A percentile compares a stretch with the other conserved stretches of the same genome.
Conservation (phyloP, 306 rosid species). For the Adenanthera pavonina region DNA sequence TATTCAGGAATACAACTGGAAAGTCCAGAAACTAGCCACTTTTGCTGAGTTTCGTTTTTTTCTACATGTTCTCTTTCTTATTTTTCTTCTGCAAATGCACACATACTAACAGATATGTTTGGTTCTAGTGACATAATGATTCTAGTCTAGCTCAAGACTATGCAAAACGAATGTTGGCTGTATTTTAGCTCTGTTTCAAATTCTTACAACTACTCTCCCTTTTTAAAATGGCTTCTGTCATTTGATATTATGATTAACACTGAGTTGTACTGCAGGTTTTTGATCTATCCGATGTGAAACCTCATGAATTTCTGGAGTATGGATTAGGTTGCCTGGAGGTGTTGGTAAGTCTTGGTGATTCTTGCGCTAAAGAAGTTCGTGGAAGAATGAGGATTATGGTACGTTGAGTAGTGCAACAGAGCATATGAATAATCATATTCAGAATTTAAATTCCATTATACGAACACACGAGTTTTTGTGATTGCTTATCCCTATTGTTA, state of each 20-base stretch:
- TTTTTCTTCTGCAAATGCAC: background rate
- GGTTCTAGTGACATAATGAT: conserved; percentile 11
- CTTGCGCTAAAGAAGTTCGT: conserved; percentile 84
- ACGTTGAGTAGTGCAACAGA: conserved; percentile 39
- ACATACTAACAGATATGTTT: background rate
- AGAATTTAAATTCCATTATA: conserved; percentile 10
- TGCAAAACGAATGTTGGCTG: conserved; percentile 12
- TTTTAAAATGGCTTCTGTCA: background rate
- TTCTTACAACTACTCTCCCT: conserved; percentile 10
- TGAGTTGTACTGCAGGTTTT: conserved; percentile 68
- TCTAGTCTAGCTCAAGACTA: background rate
- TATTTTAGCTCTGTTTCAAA: background rate
- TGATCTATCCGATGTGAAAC: conserved; percentile 86
- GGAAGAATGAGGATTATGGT: conserved; percentile 87
- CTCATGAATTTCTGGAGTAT: conserved; percentile 80
- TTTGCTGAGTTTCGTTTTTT: no score
- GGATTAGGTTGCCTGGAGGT: conserved; percentile 87
- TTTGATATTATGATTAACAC: conserved; percentile 19
- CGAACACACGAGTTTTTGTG: background rate
- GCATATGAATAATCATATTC: conserved; percentile 3
- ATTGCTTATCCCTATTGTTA: background rate
- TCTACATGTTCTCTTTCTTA: background rate
- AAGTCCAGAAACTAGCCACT: background rate
- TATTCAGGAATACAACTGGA: background rate
- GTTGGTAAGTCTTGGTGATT: conserved; percentile 72